Evolutionary conservation across 768 basidiomycete species (phyloP).

Genomic region (Flagelloscypha sp.): DNA sequence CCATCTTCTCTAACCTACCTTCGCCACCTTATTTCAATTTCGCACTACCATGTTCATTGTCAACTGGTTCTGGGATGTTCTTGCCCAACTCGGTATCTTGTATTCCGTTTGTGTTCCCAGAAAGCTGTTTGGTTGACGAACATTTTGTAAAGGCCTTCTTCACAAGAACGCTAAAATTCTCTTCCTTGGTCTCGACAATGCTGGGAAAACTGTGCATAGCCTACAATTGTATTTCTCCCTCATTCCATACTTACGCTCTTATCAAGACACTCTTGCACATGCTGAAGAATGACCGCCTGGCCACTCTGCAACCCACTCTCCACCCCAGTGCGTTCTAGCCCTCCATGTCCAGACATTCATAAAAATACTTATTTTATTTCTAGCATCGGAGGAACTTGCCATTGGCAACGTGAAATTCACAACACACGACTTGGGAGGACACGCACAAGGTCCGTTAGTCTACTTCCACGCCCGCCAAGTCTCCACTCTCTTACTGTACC

Average conservation of each 20-base stretch:
- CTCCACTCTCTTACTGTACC: constrained; percentile 12
- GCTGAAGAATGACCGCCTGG: constrained; percentile 98
- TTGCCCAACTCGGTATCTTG: constrained; percentile 79
- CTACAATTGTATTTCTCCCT: no score
- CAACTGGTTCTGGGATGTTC: constrained; percentile 96
- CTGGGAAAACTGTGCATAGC: constrained; percentile 89
- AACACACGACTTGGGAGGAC: constrained; percentile 96
- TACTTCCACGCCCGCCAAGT: constrained; percentile 3
- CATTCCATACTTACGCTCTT: no score
- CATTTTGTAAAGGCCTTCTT: constrained; percentile 52
- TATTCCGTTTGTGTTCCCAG: neutral
- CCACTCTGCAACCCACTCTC: constrained; percentile 94
- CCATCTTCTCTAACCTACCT: no score
- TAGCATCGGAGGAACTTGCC: constrained; percentile 97
- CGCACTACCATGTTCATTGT: constrained; percentile 78
- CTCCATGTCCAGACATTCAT: constrained; percentile 5
- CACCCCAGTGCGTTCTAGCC: constrained; percentile 72
- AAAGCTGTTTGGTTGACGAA: neutral
- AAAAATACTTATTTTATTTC: constrained; percentile 7
- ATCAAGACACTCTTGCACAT: constrained; percentile 89
- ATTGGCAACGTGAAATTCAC: constrained; percentile 99
- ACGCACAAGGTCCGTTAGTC: constrained; percentile 68
- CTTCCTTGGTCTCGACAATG: constrained; percentile 98
- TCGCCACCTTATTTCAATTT: no score
- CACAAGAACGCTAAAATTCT: constrained; percentile 99